Base-by-base conservation (phyloP, 2,329 filamentous ascomycete genomes). In the Colletotrichum brevisporum region DNA sequence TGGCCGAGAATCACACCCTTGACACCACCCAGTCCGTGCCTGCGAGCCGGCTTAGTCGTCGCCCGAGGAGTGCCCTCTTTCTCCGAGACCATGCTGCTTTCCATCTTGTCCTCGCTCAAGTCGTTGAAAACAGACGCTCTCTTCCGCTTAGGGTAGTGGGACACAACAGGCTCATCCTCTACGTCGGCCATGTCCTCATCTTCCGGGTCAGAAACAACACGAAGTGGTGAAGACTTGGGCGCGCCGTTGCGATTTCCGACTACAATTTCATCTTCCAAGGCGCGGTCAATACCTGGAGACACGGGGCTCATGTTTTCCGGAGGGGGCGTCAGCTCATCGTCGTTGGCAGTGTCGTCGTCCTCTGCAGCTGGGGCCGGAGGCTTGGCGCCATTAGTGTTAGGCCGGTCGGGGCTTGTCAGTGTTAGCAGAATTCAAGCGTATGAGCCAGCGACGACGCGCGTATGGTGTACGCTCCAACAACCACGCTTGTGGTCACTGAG, bases 131-230 rank as follows among this genome's bases (percentile, higher is more conserved):
- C 74, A 12, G 62, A 63, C 13, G 70, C 48, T 12, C 88, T 84
- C 76, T 90, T 90, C 39, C 88, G 83, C 77, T 90, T 90, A 0
- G 84, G 82, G 61, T 85, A 84, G 56, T 84, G 81, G 0, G 83
- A 79, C 77, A 63, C 75, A 3, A 81, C 75, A 8, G 76, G 75
- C 41, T 80, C 82, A 12, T 80, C 79, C 2, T 83, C 81, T 4
- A 68, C 77, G 43, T 85, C 83, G 1, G 77, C 77, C 82, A 85
- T 85, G 9, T 76, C 78, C 24, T 80, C 78, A 72, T 87, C 85
- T 39, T 84, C 84, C 4, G 77, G 71, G 16, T 82, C 79, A 5
- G 81, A 81, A 6, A 74, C 72, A 26, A 73, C 73, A 24, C 72
- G 78, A 41, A 74, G 71, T 6, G 80, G 79, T 5, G 81, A 82